phyloP scores from a whole-genome alignment of 257 asterid species.

The Nicotiana tabacum region DNA sequence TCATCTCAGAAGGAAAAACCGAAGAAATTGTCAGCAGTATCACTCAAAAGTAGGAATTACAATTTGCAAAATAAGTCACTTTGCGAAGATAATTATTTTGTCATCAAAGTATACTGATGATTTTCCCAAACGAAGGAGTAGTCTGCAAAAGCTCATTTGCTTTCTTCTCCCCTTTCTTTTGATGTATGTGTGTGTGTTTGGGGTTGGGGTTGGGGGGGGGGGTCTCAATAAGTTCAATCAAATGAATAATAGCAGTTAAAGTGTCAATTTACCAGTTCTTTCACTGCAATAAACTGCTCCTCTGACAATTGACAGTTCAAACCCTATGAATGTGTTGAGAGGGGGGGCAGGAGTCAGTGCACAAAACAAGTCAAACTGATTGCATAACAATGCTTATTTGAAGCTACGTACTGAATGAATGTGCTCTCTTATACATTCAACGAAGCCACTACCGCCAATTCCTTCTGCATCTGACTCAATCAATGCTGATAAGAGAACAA shows the following conservation, averaged over 20 bases:
- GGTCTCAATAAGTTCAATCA: neutral
- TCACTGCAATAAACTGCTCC: constrained; percentile 92
- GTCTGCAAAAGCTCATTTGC: neutral
- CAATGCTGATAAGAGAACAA: constrained; percentile 49
- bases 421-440: constrained; percentile 93
- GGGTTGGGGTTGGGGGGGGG: no score
- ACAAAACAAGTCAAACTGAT: neutral
- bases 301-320: constrained; percentile 74
- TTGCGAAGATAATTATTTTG: neutral
- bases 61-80: neutral
- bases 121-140: neutral
- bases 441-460: constrained; percentile 96
- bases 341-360: neutral
- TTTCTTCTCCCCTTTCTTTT: no score
- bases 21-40: neutral
- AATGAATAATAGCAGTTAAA: neutral
- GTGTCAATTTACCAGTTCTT: constrained; percentile 66
- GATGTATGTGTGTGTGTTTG: no score
- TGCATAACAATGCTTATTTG: constrained; percentile 6
- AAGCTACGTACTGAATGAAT: constrained; percentile 71
- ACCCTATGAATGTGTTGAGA: constrained; percentile 33
- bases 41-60: neutral
- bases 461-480: constrained; percentile 98
- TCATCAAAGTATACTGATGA: neutral
- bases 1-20: neutral